Evolutionary conservation across 2,329 filamentous ascomycete genomes (phyloP), one percentile per base, ranked within the genome.

Genomic region (Boeremia lycopersici): DNA sequence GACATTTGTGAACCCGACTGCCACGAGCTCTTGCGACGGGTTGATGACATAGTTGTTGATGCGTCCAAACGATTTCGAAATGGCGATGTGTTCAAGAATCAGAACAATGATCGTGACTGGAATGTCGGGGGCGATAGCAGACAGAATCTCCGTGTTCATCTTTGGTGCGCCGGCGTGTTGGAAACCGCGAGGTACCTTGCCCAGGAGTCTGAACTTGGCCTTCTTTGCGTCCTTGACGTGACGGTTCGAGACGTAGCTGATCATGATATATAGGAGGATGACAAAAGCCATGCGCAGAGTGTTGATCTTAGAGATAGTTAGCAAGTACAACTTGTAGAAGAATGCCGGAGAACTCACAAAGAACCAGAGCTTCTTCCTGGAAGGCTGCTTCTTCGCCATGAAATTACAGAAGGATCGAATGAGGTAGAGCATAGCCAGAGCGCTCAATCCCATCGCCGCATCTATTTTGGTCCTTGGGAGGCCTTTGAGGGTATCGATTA

Each of bases 21-120:
- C 93, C 39, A 99, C 90, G 77, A 99, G 85, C 74, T 99, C 93
- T 73, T 99, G 93, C 0, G 93, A 97, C 0, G 93, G 93, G 65
- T 97, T 88, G 71, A 99, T 97, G n/a, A 86, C 89, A 76, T 99
- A 99, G 78, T 96, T 96, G 80, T 97, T 97, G 65, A 97, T 85
- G 58, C 93, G 85, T 10, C 95, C 93, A 65, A 99, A 98, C 0
- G 93, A 97, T 75, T 98, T 99, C 19, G 93, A 91, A 61, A 98
- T 98, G 39, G 93, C 92, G 66, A 98, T 96, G 73, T 99, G 93
- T 77, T 99, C 95, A 60, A 98, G 96, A 29, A 99, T 82, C 54
- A 98, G 82, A 15, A 99, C 92, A 63, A 98, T 96, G 50, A 97
- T 87, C 0, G 89, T 88, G 6, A 90, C 90, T 0, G 95, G 95